Evolutionary conservation across 805 yeast species (phyloP).

Genomic region (Teunomyces aglyptinius): DNA sequence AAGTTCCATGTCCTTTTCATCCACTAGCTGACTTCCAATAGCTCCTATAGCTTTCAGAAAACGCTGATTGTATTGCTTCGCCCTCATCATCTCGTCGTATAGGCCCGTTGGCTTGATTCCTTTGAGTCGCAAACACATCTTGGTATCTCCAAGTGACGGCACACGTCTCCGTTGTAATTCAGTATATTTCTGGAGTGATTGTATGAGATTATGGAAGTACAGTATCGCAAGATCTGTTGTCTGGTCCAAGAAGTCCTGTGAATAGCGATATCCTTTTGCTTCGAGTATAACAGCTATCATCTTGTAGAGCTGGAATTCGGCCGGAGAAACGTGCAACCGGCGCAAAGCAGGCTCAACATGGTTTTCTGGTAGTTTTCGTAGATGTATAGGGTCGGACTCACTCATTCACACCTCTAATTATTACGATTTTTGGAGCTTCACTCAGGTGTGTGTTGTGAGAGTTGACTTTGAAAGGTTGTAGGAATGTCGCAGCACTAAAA

Average conservation of each 20-base stretch:
- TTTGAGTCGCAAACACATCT: constrained; percentile 43
- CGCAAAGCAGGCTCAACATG: not conserved
- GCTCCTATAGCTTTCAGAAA: not conserved
- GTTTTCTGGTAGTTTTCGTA: not conserved
- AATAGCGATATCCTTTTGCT: constrained; percentile 18
- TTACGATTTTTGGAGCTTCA: no score
- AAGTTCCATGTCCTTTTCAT: constrained; percentile 13
- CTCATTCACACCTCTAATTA: not conserved
- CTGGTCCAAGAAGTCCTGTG: constrained; percentile 29
- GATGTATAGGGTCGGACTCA: constrained; percentile 1
- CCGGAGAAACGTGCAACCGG: constrained; percentile 1
- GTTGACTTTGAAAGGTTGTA: not conserved
- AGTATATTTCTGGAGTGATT: constrained; percentile 47
- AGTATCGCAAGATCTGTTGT: constrained; percentile 25
- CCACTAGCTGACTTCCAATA: constrained; percentile 2
- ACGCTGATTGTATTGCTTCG: not conserved
- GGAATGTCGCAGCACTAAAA: not conserved
- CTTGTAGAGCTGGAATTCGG: constrained; percentile 12
- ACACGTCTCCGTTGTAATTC: constrained; percentile 58
- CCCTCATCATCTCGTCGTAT: constrained; percentile 27
- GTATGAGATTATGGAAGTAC: constrained; percentile 37
- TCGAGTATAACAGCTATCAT: constrained; percentile 25
- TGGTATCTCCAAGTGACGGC: constrained; percentile 54
- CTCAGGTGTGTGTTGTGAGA: not conserved
- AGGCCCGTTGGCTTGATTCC: constrained; percentile 40